Evolutionary conservation across 2,329 filamentous ascomycete species (phyloP).

Genomic region (Fusarium sp.): DNA sequence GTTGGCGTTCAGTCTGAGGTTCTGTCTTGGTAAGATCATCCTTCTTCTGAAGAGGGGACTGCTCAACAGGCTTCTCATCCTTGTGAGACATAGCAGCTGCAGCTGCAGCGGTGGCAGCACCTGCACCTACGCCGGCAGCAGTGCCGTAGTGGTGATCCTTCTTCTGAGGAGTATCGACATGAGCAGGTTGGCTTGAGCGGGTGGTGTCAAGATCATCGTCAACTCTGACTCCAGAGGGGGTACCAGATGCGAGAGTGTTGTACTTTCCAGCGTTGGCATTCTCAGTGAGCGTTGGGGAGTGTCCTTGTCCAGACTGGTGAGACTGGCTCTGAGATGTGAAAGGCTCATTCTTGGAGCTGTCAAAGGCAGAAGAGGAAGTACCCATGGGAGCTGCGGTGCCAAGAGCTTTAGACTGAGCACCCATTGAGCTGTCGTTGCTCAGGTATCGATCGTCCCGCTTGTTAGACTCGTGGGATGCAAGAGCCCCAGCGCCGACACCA

Average conservation of each 20-base stretch:
- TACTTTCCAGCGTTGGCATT: conserved; percentile 42
- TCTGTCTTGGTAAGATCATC: neutral
- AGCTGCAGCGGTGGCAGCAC: neutral
- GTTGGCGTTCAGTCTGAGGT: neutral
- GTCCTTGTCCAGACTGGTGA: neutral
- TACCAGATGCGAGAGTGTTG: conserved; percentile 39
- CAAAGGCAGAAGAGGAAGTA: neutral
- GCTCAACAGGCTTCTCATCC: neutral
- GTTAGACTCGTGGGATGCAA: conserved; percentile 12
- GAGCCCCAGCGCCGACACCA: conserved; percentile 23
- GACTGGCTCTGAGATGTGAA: too few relatives aligned
- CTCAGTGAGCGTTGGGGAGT: conserved; percentile 2
- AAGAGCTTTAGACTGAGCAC: neutral
- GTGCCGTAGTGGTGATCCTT: conserved; percentile 1
- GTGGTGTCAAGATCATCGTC: neutral
- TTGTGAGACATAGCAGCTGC: conserved; percentile 3
- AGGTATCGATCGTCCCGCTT: neutral
- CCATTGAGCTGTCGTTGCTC: neutral
- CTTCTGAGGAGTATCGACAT: neutral
- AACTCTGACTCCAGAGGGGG: conserved; percentile 31
- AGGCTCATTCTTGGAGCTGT: neutral
- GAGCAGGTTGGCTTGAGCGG: neutral
- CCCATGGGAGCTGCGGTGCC: neutral
- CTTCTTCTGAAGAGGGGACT: too few relatives aligned
- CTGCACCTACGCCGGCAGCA: neutral